Conservation (phyloP, 345 rosid species). For the Eucalyptus melliodora region DNA sequence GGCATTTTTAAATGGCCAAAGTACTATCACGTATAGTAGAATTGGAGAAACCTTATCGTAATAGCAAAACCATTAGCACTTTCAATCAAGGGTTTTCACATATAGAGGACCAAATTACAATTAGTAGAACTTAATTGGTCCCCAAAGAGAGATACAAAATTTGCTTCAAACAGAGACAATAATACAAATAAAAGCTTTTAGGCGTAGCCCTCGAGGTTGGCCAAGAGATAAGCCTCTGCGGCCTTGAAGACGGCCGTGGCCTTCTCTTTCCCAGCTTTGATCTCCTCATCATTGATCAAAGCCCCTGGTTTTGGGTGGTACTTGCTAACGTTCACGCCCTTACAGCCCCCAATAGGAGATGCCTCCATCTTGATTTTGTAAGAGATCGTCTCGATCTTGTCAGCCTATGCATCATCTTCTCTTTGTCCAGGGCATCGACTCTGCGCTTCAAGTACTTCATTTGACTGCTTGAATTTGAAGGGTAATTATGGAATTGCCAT, state of each 20-base stretch:
- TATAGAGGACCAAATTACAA: not conserved
- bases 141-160: not conserved
- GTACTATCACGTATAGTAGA: not conserved
- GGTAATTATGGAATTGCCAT: not conserved
- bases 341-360: constrained; percentile 1
- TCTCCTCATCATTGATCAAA: constrained; percentile 1
- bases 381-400: not conserved
- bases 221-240: constrained; percentile 14
- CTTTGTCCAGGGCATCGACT: constrained; percentile 3
- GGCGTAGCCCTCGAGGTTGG: constrained; percentile 10
- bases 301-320: not conserved
- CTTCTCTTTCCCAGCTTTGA: constrained; percentile 16
- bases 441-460: not conserved
- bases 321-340: not conserved
- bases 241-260: constrained; percentile 7
- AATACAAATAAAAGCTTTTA: not conserved
- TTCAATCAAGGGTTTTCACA: not conserved
- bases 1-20: not conserved
- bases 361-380: not conserved
- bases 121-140: not conserved
- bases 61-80: not conserved
- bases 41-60: not conserved
- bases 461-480: not conserved
- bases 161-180: not conserved
- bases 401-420: not conserved